Base-by-base conservation (phyloP, 495 filamentous ascomycete species). In the Daldinia bambusicola region DNA sequence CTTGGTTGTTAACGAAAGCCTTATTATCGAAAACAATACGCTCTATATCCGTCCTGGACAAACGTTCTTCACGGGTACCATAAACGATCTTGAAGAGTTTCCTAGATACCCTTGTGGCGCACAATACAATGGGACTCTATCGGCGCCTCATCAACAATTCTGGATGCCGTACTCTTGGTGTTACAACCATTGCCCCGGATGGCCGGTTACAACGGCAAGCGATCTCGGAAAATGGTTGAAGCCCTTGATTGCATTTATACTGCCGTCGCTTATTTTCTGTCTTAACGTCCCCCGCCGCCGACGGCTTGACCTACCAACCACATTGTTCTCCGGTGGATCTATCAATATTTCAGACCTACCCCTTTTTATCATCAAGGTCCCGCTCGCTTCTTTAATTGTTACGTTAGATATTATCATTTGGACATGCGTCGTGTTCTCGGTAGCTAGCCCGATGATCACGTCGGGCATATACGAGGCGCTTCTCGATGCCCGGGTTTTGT, bases 391-490 rank as follows among this genome's bases (percentile, higher is more conserved):
- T 6, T 2, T 70, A 5, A 67, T 80, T 38, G 71, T 73, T 8
- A 38, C 62, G 7, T 1, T 77, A 22, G 75, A 80, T 55, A 78
- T 75, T 12, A 34, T 78, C n/a, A 53, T 74, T 45, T 80, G 76
- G 78, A 67, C 75, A 10, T 62, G 55, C 13, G 70, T 63, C 6
- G 74, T 61, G 18, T 79, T 81, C 60, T 76, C 77, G 4, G 63
- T 77, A 12, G 66, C 76, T 0, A 69, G 77, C 12, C 78, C 77
- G 0, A 81, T 80, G 72, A 59, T 80, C 7, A 41, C 77, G 0
- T 75, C 73, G 26, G 79, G 78, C 6, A 62, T 79, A 6, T 78
- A 76, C 37, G 77, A 81, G 59, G 78, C 78, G 4, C 65, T 65
- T 22, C 63, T 81, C 4, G 79, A 81, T 52, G 62, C 67, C 30